Evolutionary conservation across 164 flowering plant genomes (phyloP), one percentile per base, ranked within the genome.

Genomic region (Cinnamomum chago): DNA sequence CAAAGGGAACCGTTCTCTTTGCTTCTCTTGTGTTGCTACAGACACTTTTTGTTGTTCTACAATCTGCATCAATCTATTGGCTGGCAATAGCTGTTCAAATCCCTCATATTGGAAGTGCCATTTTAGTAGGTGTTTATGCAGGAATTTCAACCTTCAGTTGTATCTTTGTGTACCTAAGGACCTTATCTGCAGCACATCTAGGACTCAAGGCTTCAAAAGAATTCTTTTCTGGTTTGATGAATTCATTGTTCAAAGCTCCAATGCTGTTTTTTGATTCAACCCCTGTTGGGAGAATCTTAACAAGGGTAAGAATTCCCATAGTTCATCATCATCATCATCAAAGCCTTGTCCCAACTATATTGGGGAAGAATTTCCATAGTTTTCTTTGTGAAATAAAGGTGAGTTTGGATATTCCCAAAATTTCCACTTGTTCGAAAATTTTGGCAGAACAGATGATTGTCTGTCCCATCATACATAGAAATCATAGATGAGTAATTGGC

Each of bases 261-360:
- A 91, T 95, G 97, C 79, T 85, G 50, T 93, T 93, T 84, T 92
- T 91, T 30, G 97, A 95, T 73, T 90, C 97, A 23, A 95, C 99
- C 7, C 97, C 97, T 0, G 82, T 93, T 18, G 97, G 99, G 35
- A 80, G 97, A 76, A 90, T 95, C 68, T 77, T 95, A 65, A 92
- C 95, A 12, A 81, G 97, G 73, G 98, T 94, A 84, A 82, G 88
- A 71, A 18, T 65, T 47, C 27, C 47, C 11, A 30, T 60, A 18
- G 24, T 60, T 60, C 64, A 17, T 20, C 24, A 30, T 30, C 33
- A 30, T 30, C n/a, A 58, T 60, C 64, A 60, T 40, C 47, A 40
- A 40, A 40, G 47, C 47, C 47, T 40, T 40, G 11, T 40, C 47
- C 10, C 11, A 40, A 40, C 47, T 40, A 40, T 40, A 11, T 40